phyloP scores from a whole-genome alignment of 163 green algal species.

The Trebouxia gelatinosa region DNA sequence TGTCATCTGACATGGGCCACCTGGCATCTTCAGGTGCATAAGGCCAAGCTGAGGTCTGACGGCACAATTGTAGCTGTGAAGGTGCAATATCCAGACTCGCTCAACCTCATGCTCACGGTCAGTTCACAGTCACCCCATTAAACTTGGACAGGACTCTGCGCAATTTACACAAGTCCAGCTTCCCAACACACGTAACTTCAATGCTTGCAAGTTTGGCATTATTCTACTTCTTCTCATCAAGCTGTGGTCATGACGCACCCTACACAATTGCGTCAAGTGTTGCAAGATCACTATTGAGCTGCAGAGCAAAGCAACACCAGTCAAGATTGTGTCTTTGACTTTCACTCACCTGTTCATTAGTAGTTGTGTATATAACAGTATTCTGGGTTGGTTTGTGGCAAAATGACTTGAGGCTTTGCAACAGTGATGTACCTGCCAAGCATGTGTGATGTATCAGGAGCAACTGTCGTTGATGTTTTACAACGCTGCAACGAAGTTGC shows the following conservation, averaged over 20 bases:
- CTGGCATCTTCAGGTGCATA: slow-evolving; percentile 82
- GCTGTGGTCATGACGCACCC: background rate
- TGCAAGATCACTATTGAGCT: no score
- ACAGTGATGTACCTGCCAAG: no score
- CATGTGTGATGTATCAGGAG: no score
- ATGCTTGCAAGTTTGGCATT: background rate
- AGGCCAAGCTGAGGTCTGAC: slow-evolving; percentile 43
- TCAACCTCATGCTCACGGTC: slow-evolving; percentile 64
- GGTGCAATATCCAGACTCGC: slow-evolving; percentile 85
- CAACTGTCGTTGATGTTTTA: no score
- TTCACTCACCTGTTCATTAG: no score
- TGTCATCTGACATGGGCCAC: no score
- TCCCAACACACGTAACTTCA: background rate
- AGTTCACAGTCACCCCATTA: background rate
- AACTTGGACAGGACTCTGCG: background rate
- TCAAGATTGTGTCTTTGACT: no score
- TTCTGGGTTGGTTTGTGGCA: no score
- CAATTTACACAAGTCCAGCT: background rate
- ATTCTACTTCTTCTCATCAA: background rate
- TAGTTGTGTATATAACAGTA: no score
- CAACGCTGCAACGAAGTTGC: no score
- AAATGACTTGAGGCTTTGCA: no score
- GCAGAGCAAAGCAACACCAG: no score
- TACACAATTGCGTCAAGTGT: background rate
- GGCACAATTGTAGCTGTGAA: slow-evolving; percentile 80